Evolutionary conservation across 2,329 filamentous ascomycete genomes (phyloP).

Genomic region (Phyllosticta citribraziliensis): DNA sequence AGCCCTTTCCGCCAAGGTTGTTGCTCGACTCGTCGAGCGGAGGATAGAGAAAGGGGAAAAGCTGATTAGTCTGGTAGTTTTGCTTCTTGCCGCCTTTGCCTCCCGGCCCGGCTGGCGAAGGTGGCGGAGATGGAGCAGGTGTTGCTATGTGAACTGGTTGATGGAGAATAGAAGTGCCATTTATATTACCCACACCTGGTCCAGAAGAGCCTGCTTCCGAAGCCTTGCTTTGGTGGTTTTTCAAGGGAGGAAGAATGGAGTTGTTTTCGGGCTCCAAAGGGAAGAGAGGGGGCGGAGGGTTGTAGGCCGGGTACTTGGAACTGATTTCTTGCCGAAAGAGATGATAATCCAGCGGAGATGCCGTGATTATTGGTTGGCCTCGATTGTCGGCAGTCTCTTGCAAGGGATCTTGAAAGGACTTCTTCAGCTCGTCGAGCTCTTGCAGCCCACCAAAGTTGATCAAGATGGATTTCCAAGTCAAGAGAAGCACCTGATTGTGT

Average conservation of each 20-base stretch:
- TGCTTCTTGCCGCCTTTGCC: slow-evolving; percentile 97
- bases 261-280: slow-evolving; percentile 85
- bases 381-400: slow-evolving; percentile 47
- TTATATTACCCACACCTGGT: slow-evolving; percentile 39
- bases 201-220: slow-evolving; percentile 42
- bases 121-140: slow-evolving; percentile 87
- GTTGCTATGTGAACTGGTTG: slow-evolving; percentile 99
- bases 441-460: slow-evolving; percentile 72
- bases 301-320: slow-evolving; percentile 95
- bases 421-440: slow-evolving; percentile 65
- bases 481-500: slow-evolving; percentile 53
- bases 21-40: slow-evolving; percentile 84
- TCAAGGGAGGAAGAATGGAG: slow-evolving; percentile 76
- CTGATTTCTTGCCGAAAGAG: slow-evolving; percentile 93
- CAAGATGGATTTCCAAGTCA: slow-evolving; percentile 87
- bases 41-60: slow-evolving; percentile 96
- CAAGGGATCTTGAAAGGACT: slow-evolving; percentile 51
- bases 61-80: slow-evolving; percentile 98
- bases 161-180: slow-evolving; percentile 68
- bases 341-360: slow-evolving; percentile 92
- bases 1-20: slow-evolving; percentile 79
- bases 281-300: slow-evolving; percentile 73
- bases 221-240: slow-evolving; percentile 55
- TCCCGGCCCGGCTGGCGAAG: slow-evolving; percentile 71
- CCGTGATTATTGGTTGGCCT: slow-evolving; percentile 72